Conservation (phyloP, 73 alveolate species). For the Symbiodinium pilosum region DNA sequence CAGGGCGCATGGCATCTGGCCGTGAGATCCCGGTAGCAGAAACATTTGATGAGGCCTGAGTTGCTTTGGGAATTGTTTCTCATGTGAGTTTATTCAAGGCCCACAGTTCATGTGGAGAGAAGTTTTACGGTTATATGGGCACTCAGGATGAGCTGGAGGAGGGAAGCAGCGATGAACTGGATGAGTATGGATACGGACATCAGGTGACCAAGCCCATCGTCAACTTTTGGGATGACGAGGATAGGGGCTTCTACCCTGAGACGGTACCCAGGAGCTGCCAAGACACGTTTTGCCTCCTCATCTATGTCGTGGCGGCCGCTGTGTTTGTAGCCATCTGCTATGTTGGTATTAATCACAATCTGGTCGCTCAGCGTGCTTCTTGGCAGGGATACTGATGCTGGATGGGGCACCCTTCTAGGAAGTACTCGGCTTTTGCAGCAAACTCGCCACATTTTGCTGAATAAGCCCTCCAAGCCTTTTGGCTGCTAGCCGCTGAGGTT, state of each 20-base stretch:
- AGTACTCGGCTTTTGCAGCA: too few species aligned
- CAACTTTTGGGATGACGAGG: slow-evolving; percentile 80
- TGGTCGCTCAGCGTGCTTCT: neutral
- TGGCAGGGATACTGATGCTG: neutral
- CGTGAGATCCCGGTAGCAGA: neutral
- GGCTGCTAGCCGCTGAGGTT: too few species aligned
- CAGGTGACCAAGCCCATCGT: neutral
- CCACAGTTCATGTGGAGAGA: too few species aligned
- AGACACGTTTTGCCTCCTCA: neutral
- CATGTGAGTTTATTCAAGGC: too few species aligned
- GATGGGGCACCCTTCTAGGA: neutral
- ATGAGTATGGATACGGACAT: neutral
- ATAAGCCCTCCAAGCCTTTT: too few species aligned
- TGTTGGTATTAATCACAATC: neutral
- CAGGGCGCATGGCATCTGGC: slow-evolving; percentile 1
- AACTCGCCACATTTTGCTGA: too few species aligned
- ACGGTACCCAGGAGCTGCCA: slow-evolving; percentile 53
- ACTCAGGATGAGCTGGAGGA: slow-evolving; percentile 5
- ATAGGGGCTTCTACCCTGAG: slow-evolving; percentile 65
- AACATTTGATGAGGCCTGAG: too few species aligned
- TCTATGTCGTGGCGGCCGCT: neutral
- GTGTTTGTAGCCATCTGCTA: neutral
- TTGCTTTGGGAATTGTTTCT: too few species aligned
- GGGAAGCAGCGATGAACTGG: neutral
- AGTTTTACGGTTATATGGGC: too few species aligned